Conservation (phyloP, 192 early-diverging fungal genomes). For the Piromyces finnis region DNA sequence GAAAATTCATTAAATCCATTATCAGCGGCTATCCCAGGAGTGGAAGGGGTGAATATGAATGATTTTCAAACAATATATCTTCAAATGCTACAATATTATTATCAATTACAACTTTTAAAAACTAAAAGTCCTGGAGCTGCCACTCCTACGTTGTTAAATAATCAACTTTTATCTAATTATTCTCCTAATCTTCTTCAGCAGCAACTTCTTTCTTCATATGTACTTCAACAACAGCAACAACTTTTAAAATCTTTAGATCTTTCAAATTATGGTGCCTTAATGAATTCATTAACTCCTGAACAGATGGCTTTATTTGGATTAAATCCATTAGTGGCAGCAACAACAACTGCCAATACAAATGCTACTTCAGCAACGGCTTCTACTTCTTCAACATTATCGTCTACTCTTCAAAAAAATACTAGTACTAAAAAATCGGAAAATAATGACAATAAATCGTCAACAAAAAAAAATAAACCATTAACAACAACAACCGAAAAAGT, state of each 20-base stretch:
- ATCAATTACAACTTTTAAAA: neutral
- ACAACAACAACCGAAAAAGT: neutral
- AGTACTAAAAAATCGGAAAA: too few species aligned
- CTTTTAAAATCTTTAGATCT: neutral
- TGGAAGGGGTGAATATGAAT: neutral
- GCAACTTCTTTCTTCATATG: neutral
- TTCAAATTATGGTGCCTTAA: neutral
- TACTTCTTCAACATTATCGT: neutral
- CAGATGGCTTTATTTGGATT: neutral
- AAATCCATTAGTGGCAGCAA: neutral
- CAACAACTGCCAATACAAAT: neutral
- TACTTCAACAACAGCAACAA: neutral
- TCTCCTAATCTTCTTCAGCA: neutral
- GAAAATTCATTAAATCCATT: neutral
- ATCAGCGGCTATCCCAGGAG: neutral
- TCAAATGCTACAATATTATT: neutral
- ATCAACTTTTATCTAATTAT: neutral
- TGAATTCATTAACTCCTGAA: neutral
- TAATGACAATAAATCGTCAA: neutral
- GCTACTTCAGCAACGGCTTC: neutral
- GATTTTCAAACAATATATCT: neutral
- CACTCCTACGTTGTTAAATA: neutral
- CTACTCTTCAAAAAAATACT: neutral
- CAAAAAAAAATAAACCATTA: neutral
- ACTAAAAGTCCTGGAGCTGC: neutral